Percentiles rank a stretch among this genome's conserved stretches.
Conservation (phyloP, 495 filamentous ascomycete species). For the Bryoglossum gracile region DNA sequence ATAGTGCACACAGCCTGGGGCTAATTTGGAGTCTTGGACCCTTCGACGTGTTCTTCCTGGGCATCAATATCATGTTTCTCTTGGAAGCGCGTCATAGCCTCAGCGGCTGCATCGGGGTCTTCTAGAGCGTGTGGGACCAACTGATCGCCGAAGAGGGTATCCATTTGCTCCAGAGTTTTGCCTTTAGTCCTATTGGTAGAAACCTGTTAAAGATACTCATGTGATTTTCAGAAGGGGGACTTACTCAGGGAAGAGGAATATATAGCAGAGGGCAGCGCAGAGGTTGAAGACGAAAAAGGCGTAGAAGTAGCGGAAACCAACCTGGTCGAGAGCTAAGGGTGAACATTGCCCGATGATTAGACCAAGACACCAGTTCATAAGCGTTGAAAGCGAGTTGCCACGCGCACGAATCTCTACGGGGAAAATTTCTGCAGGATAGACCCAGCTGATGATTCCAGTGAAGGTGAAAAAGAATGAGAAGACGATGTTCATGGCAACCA, state of each 20-base stretch:
- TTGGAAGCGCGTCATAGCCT: slow-evolving; percentile 9
- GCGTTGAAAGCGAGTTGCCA: slow-evolving; percentile 55
- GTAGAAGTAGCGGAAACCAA: slow-evolving; percentile 19
- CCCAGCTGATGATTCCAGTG: slow-evolving; percentile 50
- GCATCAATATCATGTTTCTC: no score
- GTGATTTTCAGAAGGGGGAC: neutral
- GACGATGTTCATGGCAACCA: slow-evolving; percentile 51
- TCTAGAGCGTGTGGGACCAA: slow-evolving; percentile 18
- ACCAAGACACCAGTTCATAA: slow-evolving; percentile 58
- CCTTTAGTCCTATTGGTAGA: slow-evolving; percentile 23
- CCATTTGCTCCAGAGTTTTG: slow-evolving; percentile 29
- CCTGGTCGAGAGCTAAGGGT: slow-evolving; percentile 41
- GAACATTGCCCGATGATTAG: slow-evolving; percentile 53
- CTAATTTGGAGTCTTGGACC: no score
- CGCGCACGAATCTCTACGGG: slow-evolving; percentile 58
- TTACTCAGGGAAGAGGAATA: slow-evolving; percentile 18
- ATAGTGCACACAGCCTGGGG: no score
- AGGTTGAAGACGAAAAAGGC: slow-evolving; percentile 20
- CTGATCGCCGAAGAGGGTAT: slow-evolving; percentile 31
- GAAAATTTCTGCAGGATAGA: slow-evolving; percentile 61
- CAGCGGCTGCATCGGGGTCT: slow-evolving; percentile 11
- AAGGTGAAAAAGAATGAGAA: slow-evolving; percentile 50
- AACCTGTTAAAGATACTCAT: neutral
- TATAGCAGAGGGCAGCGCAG: slow-evolving; percentile 10
- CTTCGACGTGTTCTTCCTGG: no score